Evolutionary conservation across 2,329 filamentous ascomycete genomes (phyloP).

Genomic region (Phyllachora maydis): DNA sequence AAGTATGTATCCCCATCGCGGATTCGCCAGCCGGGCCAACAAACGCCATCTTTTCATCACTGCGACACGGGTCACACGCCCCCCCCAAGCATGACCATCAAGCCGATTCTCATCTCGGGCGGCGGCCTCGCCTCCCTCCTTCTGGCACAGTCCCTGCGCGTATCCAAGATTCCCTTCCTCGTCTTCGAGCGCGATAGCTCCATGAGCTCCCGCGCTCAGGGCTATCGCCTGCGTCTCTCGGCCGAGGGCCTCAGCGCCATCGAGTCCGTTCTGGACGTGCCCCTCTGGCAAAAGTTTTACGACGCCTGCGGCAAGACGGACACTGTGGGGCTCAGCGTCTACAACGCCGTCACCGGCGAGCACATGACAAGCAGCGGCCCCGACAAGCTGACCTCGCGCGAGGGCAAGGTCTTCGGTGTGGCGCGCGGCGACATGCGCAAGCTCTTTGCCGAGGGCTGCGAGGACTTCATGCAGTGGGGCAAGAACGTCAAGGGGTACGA

Average conservation of each 20-base stretch:
- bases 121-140: constrained; percentile 20
- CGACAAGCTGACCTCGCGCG: constrained; percentile 21
- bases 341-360: constrained; percentile 33
- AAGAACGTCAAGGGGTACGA: constrained; percentile 38
- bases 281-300: constrained; percentile 32
- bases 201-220: constrained; percentile 34
- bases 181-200: constrained; percentile 34
- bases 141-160: constrained; percentile 19
- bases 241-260: constrained; percentile 36
- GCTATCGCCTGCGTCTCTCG: constrained; percentile 38
- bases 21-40: no score
- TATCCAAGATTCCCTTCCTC: constrained; percentile 22
- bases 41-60: no score
- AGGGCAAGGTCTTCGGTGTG: constrained; percentile 38
- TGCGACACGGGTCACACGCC: no score
- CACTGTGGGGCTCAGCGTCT: constrained; percentile 24
- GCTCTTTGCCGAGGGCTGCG: constrained; percentile 33
- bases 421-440: constrained; percentile 40
- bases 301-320: constrained; percentile 37
- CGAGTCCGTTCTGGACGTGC: constrained; percentile 29
- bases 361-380: constrained; percentile 6
- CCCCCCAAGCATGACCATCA: no score
- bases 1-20: no score
- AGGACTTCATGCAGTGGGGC: constrained; percentile 31
- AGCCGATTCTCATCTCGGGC: constrained; percentile 20